A percentile compares a stretch with the other conserved stretches of the same genome.
Evolutionary conservation across 306 rosid species (phyloP).

Genomic region (Pterocarpus santalinus): DNA sequence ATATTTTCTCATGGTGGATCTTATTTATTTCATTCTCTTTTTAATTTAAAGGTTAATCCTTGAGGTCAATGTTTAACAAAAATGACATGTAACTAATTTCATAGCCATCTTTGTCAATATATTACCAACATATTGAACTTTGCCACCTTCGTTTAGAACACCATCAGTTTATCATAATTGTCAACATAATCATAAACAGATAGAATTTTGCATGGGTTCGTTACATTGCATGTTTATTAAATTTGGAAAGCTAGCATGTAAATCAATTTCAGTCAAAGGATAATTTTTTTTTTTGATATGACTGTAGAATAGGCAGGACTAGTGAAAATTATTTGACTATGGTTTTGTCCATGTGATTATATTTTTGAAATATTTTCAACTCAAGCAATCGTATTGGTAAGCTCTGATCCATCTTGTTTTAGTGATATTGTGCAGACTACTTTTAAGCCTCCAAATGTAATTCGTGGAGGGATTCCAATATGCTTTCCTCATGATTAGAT

Average conservation of each 20-base stretch:
- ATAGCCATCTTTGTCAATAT: neutral
- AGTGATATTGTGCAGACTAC: slow-evolving; percentile 57
- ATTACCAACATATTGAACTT: neutral
- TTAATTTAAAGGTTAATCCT: too few species aligned
- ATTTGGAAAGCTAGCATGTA: too few species aligned
- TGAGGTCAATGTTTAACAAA: too few species aligned
- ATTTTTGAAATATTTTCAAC: neutral
- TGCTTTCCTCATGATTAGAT: slow-evolving; percentile 70
- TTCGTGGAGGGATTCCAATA: slow-evolving; percentile 88
- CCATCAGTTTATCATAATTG: too few species aligned
- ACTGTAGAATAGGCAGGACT: neutral
- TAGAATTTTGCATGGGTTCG: neutral
- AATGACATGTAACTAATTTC: too few species aligned
- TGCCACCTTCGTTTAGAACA: neutral
- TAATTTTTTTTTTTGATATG: neutral
- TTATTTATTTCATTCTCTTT: too few species aligned
- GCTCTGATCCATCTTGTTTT: too few species aligned
- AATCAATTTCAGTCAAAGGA: neutral
- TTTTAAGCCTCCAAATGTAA: slow-evolving; percentile 78
- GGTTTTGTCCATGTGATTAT: slow-evolving; percentile 23
- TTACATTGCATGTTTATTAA: too few species aligned
- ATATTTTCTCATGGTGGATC: too few species aligned
- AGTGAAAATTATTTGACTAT: slow-evolving; percentile 3
- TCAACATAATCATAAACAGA: neutral
- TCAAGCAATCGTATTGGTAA: too few species aligned